Evolutionary conservation across 306 rosid genomes (phyloP).

Genomic region (Casuarina cunninghamiana): DNA sequence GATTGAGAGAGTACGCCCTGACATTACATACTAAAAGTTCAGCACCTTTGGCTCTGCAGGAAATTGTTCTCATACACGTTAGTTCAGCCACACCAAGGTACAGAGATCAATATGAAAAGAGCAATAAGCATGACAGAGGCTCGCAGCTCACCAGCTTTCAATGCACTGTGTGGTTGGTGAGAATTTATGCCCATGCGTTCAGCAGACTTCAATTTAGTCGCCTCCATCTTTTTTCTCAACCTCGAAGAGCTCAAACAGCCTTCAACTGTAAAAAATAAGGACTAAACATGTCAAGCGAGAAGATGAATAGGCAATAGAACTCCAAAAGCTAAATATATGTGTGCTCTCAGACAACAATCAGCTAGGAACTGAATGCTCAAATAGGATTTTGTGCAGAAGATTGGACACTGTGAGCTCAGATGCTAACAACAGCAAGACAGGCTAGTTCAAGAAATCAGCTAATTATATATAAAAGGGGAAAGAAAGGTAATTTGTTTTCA

Average conservation of each 20-base stretch:
- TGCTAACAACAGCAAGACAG: background rate
- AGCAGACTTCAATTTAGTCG: conserved; percentile 34
- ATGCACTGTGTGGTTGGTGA: conserved; percentile 24
- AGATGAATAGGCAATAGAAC: conserved; percentile 2
- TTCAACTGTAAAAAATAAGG: conserved; percentile 47
- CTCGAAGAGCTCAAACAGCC: conserved; percentile 81
- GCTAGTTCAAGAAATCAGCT: background rate
- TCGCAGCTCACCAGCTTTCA: background rate
- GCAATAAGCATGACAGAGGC: no score
- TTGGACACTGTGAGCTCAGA: background rate
- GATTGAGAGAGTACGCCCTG: no score
- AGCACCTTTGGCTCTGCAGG: no score
- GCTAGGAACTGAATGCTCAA: background rate
- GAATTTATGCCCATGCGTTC: conserved; percentile 29
- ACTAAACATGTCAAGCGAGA: background rate
- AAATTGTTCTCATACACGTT: no score
- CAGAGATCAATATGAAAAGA: no score
- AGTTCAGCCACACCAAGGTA: no score
- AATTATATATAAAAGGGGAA: background rate
- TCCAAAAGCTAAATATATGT: background rate
- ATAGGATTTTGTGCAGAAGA: background rate
- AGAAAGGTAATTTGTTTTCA: background rate
- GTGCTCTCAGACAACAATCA: background rate
- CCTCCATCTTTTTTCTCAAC: conserved; percentile 46
- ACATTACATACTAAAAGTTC: no score